Base-by-base conservation (phyloP, 2,329 filamentous ascomycete genomes). In the Fragosphaeria purpurea region DNA sequence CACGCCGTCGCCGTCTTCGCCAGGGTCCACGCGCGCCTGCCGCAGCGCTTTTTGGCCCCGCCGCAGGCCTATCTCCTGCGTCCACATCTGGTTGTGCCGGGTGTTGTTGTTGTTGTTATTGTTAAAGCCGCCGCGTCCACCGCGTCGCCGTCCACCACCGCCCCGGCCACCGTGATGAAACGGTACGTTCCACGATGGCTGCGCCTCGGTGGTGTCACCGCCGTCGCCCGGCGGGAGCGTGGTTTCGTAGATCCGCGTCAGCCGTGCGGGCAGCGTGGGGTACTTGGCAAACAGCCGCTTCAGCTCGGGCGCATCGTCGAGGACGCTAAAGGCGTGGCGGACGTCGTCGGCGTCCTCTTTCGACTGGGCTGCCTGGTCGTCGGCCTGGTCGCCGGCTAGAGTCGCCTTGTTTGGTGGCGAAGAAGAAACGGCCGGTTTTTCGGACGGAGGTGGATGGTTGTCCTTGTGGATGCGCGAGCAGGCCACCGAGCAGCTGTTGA, bases 1-100 rank as follows among this genome's bases (percentile, higher is more conserved):
- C 34, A 85, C 67, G 5, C 70, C 80, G 56, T 82, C 77, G 34
- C 78, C 78, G 51, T 75, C 74, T 56, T 75, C 71, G n/a, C 73
- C 70, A 1, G 72, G 69, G 34, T 71, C 69, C 35, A 68, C 67
- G 51, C 75, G 69, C 37, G 75, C 74, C 49, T 64, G 69, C 41
- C 73, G 72, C 52, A 85, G 64, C 11, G 72, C 73, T 22, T 73
- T 68, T 43, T 77, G 73, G 1, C 78, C 82, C 22, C 73, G 73
- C 49, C 73, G 68, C 46, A 81, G 69, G 6, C 80, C 81, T 6
- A 75, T 68, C 46, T 83, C 79, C 43, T 70, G 68, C 30, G 75
- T 77, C 82, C 81, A 85, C 4, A 60, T 60, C 45, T 67, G 63
- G 33, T 13, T 4, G 33, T 44, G 35, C 8, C 8, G 31, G 40